Percentiles rank a stretch among this genome's conserved stretches.
phyloP scores from a whole-genome alignment of 257 asterid genomes.

The Verbena officinalis region DNA sequence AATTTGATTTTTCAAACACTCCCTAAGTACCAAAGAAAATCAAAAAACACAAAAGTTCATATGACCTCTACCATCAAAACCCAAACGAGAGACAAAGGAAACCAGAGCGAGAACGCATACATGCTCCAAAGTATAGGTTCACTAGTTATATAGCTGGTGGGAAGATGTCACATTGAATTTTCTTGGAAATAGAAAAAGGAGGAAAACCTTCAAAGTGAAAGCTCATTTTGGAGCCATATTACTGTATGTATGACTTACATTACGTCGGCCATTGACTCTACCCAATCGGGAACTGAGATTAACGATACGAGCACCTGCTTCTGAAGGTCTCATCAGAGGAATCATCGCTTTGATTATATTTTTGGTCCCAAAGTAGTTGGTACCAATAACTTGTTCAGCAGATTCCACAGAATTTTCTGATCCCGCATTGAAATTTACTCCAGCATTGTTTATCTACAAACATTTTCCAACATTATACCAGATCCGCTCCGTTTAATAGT shows the following conservation, averaged over 20 bases:
- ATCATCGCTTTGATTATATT: conserved; percentile 74
- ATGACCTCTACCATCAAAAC: too few species aligned
- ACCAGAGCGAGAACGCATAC: too few species aligned
- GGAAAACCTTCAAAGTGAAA: too few species aligned
- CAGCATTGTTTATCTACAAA: conserved; percentile 93
- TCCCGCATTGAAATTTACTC: conserved; percentile 84
- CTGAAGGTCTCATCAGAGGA: conserved; percentile 80
- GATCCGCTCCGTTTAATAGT: too few species aligned
- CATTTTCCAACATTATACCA: background rate
- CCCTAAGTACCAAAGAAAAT: too few species aligned
- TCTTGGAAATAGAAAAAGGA: background rate
- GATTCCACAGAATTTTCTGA: conserved; percentile 72
- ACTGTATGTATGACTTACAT: conserved; percentile 67
- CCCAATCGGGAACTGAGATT: conserved; percentile 87
- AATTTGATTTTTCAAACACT: too few species aligned
- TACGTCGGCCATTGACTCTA: conserved; percentile 73
- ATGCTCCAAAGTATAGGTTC: too few species aligned
- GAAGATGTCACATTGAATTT: background rate
- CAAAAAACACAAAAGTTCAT: too few species aligned
- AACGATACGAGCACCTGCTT: conserved; percentile 84
- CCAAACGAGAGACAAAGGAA: too few species aligned
- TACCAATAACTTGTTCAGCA: conserved; percentile 68
- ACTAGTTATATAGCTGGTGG: background rate
- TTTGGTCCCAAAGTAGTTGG: conserved; percentile 93
- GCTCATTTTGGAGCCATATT: conserved; percentile 8